Conservation (phyloP, 148 eudicot genomes). For the Diospyros lotus region DNA sequence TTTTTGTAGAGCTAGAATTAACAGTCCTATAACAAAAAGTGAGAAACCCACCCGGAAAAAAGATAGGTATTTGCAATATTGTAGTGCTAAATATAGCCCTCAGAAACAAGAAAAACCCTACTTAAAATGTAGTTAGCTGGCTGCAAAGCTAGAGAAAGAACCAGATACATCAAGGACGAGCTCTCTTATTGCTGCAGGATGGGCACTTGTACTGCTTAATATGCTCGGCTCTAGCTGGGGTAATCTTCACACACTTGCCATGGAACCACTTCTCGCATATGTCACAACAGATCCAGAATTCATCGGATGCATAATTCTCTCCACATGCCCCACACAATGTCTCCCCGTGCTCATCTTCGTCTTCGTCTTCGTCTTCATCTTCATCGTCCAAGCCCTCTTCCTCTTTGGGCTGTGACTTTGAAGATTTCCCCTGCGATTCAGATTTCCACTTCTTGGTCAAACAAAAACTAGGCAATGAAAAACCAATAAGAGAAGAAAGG, state of each 20-base stretch:
- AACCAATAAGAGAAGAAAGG: slow-evolving; percentile 1
- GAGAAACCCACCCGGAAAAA: slow-evolving; percentile 9
- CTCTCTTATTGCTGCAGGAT: slow-evolving; percentile 81
- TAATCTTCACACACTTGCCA: slow-evolving; percentile 92
- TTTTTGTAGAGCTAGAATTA: slow-evolving; percentile 1
- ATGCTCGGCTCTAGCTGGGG: slow-evolving; percentile 87
- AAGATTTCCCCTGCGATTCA: slow-evolving; percentile 44
- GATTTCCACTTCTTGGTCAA: slow-evolving; percentile 20
- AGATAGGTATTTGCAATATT: background rate
- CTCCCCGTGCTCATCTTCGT: slow-evolving; percentile 78
- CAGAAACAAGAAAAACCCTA: slow-evolving; percentile 4
- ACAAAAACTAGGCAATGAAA: background rate
- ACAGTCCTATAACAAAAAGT: slow-evolving; percentile 1
- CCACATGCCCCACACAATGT: slow-evolving; percentile 87
- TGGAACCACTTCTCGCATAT: slow-evolving; percentile 92
- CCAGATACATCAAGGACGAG: slow-evolving; percentile 50
- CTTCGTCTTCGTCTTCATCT: slow-evolving; percentile 78
- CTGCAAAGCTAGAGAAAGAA: background rate
- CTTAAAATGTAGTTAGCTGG: background rate
- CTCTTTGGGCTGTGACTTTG: slow-evolving; percentile 45
- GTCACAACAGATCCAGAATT: slow-evolving; percentile 94
- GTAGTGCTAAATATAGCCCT: slow-evolving; percentile 6
- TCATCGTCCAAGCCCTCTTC: slow-evolving; percentile 64
- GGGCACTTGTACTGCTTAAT: slow-evolving; percentile 98
- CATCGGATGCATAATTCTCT: slow-evolving; percentile 66